A percentile compares a stretch with the other conserved stretches of the same genome.
These are phyloP conservation scores for Paracoccidioides brasiliensis DNA, from an alignment of 2,329 filamentous ascomycete species.

Conservation along the genomic window DNA sequence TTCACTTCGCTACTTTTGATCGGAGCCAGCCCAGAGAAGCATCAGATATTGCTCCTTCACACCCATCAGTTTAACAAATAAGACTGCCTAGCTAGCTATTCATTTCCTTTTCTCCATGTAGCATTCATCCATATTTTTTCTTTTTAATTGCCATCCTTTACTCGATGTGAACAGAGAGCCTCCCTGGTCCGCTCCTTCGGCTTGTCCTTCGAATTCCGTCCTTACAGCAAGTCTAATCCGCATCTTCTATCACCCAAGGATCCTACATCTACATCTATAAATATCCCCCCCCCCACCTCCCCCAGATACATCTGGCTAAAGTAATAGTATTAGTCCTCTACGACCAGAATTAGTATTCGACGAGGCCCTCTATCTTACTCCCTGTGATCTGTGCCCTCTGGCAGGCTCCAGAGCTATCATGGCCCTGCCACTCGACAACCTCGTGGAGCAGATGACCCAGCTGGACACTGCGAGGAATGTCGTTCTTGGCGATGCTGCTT, in stretches of 20 bases:
- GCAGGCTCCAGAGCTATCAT: conserved; percentile 1
- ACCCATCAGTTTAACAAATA: not conserved
- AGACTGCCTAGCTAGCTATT: not conserved
- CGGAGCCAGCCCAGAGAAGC: not conserved
- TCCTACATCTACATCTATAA: not conserved
- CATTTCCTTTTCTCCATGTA: not conserved
- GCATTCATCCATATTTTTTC: not conserved
- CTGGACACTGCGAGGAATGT: conserved; percentile 83
- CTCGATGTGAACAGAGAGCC: not conserved
- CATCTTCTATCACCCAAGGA: not conserved
- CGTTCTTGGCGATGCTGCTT: conserved; percentile 70
- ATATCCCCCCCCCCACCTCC: no score
- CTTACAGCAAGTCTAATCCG: not conserved
- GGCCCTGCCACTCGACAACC: conserved; percentile 33
- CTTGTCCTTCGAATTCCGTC: not conserved
- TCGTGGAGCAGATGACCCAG: conserved; percentile 69
- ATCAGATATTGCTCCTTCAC: not conserved
- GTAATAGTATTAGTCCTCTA: not conserved
- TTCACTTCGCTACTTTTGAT: not conserved
- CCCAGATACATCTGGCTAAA: not conserved
- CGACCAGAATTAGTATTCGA: not conserved
- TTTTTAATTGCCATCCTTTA: not conserved
- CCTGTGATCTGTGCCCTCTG: not conserved
- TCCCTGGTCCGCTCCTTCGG: not conserved
- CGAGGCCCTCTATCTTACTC: not conserved